A percentile compares a stretch with the other conserved stretches of the same genome.
Conservation (phyloP, 306 rosid genomes). For the Amphicarpaea edgeworthii region DNA sequence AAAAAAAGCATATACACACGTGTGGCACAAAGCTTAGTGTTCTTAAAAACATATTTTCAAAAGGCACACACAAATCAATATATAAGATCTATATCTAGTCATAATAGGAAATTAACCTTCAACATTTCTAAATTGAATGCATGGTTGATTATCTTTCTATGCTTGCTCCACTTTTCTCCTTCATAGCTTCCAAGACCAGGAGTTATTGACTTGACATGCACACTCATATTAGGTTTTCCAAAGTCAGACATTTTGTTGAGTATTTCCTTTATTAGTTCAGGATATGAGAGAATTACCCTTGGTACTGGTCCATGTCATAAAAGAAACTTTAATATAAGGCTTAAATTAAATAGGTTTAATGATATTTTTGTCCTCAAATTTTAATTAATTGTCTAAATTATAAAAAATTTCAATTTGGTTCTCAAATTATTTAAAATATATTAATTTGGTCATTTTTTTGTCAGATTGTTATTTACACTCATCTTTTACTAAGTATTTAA, state of each 20-base stretch:
- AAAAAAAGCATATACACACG: not conserved
- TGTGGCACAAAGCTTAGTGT: too few relatives aligned
- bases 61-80: not conserved
- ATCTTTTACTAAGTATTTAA: too few relatives aligned
- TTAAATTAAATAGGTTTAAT: not conserved
- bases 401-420: too few relatives aligned
- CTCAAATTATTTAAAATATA: too few relatives aligned
- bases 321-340: slow-evolving; percentile 16
- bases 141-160: slow-evolving; percentile 64
- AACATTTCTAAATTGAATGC: slow-evolving; percentile 63
- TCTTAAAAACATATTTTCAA: not conserved
- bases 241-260: slow-evolving; percentile 45
- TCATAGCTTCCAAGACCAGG: slow-evolving; percentile 47
- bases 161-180: slow-evolving; percentile 64
- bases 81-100: not conserved
- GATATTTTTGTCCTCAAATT: too few relatives aligned
- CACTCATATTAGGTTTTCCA: not conserved
- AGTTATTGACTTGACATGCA: slow-evolving; percentile 11
- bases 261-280: slow-evolving; percentile 50
- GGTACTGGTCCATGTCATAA: slow-evolving; percentile 49
- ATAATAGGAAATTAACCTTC: slow-evolving; percentile 48
- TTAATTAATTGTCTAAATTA: too few relatives aligned
- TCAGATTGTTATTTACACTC: too few relatives aligned
- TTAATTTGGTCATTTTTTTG: too few relatives aligned
- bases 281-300: slow-evolving; percentile 49